Evolutionary conservation across 2,329 filamentous ascomycete genomes (phyloP).

Genomic region (Colletotrichum musicola): DNA sequence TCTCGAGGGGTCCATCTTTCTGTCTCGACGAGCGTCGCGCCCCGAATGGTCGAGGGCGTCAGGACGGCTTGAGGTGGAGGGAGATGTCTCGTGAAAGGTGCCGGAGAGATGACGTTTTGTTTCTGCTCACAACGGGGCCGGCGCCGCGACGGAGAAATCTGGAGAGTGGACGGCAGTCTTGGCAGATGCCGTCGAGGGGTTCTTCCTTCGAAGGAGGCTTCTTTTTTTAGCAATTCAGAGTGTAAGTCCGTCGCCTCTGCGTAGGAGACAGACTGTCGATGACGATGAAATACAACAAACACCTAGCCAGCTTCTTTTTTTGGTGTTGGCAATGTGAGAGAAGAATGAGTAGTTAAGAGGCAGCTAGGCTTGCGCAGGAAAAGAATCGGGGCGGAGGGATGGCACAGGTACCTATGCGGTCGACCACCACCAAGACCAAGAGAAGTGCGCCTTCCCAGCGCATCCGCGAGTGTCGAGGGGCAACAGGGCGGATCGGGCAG

Average conservation of each 20-base stretch:
- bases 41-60: too few species aligned
- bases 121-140: constrained; percentile 23
- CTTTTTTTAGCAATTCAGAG: too few species aligned
- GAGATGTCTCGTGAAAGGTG: constrained; percentile 13
- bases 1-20: constrained; percentile 63
- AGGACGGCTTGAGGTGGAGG: too few species aligned
- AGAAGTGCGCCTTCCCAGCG: constrained; percentile 20
- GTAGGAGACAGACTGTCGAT: too few species aligned
- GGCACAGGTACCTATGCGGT: not conserved
- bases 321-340: too few species aligned
- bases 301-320: too few species aligned
- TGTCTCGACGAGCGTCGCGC: too few species aligned
- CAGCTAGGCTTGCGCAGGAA: not conserved
- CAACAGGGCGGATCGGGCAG: constrained; percentile 37
- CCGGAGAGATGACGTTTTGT: constrained; percentile 9
- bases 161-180: not conserved
- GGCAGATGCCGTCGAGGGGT: not conserved
- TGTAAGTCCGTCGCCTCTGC: too few species aligned
- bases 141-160: constrained; percentile 22
- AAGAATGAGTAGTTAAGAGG: too few species aligned
- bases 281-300: too few species aligned
- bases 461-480: constrained; percentile 38
- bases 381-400: constrained; percentile 6
- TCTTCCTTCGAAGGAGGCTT: not conserved
- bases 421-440: not conserved